Percentiles rank a stretch among this genome's conserved stretches.
These are phyloP conservation scores for Acacia crassicarpa DNA, from an alignment of 306 rosid species.

Conservation along the genomic window DNA sequence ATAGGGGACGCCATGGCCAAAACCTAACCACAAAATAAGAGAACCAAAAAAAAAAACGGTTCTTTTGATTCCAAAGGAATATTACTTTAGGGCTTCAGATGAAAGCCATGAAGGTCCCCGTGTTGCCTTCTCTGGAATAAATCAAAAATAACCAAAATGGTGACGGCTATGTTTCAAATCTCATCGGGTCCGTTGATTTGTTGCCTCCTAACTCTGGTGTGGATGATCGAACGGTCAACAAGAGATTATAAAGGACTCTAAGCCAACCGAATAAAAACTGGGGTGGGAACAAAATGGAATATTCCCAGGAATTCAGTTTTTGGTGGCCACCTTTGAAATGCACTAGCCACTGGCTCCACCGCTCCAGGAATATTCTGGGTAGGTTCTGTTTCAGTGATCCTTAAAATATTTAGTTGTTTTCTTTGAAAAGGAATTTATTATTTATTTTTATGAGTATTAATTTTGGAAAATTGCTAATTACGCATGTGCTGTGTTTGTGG, in stretches of 20 bases:
- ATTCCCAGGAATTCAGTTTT: constrained; percentile 37
- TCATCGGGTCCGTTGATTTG: constrained; percentile 14
- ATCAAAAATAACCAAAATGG: no score
- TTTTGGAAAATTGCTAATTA: not conserved
- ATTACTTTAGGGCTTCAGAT: constrained; percentile 24
- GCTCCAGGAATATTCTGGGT: constrained; percentile 31
- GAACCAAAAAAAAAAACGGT: not conserved
- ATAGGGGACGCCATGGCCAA: constrained; percentile 26
- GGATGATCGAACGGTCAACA: not conserved
- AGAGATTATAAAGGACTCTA: not conserved
- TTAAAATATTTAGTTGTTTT: not conserved
- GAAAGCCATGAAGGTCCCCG: not conserved
- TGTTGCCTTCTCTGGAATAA: not conserved
- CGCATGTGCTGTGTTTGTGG: constrained; percentile 5
- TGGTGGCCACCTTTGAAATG: constrained; percentile 14
- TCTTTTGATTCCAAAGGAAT: constrained; percentile 41
- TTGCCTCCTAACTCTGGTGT: not conserved
- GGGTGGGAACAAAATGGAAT: constrained; percentile 40
- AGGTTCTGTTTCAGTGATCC: constrained; percentile 2
- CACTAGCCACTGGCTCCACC: not conserved
- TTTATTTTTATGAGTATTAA: not conserved
- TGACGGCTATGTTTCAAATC: not conserved
- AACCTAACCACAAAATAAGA: not conserved
- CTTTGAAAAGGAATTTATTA: not conserved
- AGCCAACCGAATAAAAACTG: not conserved